Evolutionary conservation across 1,139 yeast genomes (phyloP), one percentile per base, ranked within the genome.

Genomic region (Yamadazyma blattariae): DNA sequence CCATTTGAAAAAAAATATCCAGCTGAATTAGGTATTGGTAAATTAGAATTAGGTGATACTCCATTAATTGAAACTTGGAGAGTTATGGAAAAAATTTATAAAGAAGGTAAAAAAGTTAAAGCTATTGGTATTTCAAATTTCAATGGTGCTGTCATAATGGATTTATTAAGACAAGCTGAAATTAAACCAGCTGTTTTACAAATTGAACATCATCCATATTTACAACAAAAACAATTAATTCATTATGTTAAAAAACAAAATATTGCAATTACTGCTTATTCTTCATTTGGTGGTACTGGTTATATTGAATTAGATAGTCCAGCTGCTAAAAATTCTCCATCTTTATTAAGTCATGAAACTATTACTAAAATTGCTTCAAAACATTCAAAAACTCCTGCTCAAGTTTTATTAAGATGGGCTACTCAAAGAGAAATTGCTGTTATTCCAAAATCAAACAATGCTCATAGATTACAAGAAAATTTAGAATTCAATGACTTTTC

Each of bases 141-240:
- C 68, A 69, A 72, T 42, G 94, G 57, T 45, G 83, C 79, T 15
- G 66, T 85, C 53, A 62, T 89, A 48, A 78, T 76, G 51, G 96
- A 89, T 54, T 69, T 88, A 51, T 65, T 85, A 43, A 77, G 88
- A 56, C 78, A 79, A 41, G 82, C 85, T 45, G 75, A 68, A 49
- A 78, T 87, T 55, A 76, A 69, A 50, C 96, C 97, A 34, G 85
- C 84, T 35, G 88, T 77, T 36, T 73, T 85, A 51, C 96, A 89
- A 64, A 84, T 89, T 56, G 97, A 89, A 68, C 92, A 85, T 64
- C 96, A 88, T 61, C 96, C 96, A 47, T 88, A 86, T 70, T 72
- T 88, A 59, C 86, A 84, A 48, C 96, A 88, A 65, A 75, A 75
- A 41, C 70, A 69, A 47, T 70, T 87, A 56, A 60, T 87, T 43